A percentile compares a stretch with the other conserved stretches of the same genome.
These are phyloP conservation scores for Primulina eburnea DNA, from an alignment of 257 asterid genomes.

Conservation along the genomic window DNA sequence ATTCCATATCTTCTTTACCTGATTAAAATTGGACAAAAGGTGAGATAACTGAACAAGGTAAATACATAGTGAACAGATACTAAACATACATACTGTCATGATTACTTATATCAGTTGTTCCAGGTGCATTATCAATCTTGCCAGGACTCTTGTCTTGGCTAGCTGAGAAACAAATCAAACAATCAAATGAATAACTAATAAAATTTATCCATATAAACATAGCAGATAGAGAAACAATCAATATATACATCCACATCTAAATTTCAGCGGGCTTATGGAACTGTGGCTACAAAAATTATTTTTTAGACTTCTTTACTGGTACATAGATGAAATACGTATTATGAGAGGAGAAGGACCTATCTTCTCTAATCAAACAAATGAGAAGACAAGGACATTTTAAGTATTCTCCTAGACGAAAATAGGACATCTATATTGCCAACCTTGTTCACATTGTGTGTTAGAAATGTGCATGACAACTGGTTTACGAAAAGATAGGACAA, in stretches of 20 bases:
- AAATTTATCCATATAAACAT: slow-evolving; percentile 23
- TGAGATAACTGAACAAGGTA: slow-evolving; percentile 17
- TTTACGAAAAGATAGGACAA: not conserved
- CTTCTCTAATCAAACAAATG: not conserved
- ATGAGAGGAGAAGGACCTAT: not conserved
- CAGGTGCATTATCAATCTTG: slow-evolving; percentile 36
- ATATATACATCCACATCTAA: slow-evolving; percentile 14
- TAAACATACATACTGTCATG: slow-evolving; percentile 38
- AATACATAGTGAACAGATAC: slow-evolving; percentile 12
- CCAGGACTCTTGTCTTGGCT: slow-evolving; percentile 46
- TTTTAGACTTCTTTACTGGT: not conserved
- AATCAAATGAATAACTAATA: slow-evolving; percentile 26
- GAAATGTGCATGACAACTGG: not conserved
- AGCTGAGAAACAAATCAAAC: slow-evolving; percentile 60
- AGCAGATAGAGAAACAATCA: slow-evolving; percentile 16
- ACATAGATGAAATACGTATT: too few relatives aligned
- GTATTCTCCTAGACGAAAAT: not conserved
- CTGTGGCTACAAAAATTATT: slow-evolving; percentile 8
- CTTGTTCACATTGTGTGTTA: not conserved
- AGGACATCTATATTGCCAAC: not conserved
- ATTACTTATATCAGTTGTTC: slow-evolving; percentile 32
- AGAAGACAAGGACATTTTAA: not conserved
- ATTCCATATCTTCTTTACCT: slow-evolving; percentile 45
- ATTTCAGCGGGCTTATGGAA: slow-evolving; percentile 12
- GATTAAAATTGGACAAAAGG: slow-evolving; percentile 27